These are phyloP conservation scores for Starmerella scarabaei DNA, from an alignment of 805 yeast genomes.

Conservation along the genomic window DNA sequence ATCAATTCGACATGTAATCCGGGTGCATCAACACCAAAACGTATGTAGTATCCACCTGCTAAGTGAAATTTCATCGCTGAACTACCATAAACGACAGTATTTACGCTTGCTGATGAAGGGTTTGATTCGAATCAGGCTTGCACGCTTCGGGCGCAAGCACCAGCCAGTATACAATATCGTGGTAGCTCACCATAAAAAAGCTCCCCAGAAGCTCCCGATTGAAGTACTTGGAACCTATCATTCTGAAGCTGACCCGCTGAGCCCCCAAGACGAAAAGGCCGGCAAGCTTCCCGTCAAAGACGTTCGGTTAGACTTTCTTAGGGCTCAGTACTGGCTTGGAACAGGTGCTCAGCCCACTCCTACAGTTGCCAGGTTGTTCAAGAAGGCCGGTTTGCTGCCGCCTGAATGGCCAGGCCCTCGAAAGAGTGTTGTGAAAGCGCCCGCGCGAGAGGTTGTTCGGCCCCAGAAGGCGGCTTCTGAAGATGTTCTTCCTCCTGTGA, in stretches of 20 bases:
- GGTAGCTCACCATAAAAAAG: slow-evolving; percentile 55
- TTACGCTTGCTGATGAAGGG: slow-evolving; percentile 40
- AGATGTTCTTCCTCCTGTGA: slow-evolving; percentile 18
- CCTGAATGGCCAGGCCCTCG: slow-evolving; percentile 28
- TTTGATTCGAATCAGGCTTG: slow-evolving; percentile 73
- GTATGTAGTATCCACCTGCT: too few relatives aligned
- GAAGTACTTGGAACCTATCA: slow-evolving; percentile 92
- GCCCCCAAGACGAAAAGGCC: slow-evolving; percentile 44
- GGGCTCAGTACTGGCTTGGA: slow-evolving; percentile 93
- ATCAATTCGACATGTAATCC: too few relatives aligned
- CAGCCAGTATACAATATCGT: slow-evolving; percentile 87
- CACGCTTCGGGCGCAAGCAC: slow-evolving; percentile 82
- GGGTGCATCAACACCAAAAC: too few relatives aligned
- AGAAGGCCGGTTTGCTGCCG: slow-evolving; percentile 53
- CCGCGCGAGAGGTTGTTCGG: slow-evolving; percentile 8
- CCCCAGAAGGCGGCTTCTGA: slow-evolving; percentile 15
- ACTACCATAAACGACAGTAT: background rate
- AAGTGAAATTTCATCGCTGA: background rate
- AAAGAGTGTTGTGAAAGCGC: slow-evolving; percentile 6
- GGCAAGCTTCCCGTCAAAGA: slow-evolving; percentile 60
- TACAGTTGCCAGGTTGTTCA: slow-evolving; percentile 60
- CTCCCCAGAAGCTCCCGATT: slow-evolving; percentile 77
- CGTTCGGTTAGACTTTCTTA: slow-evolving; percentile 67
- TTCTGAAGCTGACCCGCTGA: slow-evolving; percentile 62
- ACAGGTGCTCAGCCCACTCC: slow-evolving; percentile 94